Percentiles rank a stretch among this genome's conserved stretches.
Evolutionary conservation across 352 stramenopile genomes (phyloP).

Genomic region (Phytophthora palmivora): DNA sequence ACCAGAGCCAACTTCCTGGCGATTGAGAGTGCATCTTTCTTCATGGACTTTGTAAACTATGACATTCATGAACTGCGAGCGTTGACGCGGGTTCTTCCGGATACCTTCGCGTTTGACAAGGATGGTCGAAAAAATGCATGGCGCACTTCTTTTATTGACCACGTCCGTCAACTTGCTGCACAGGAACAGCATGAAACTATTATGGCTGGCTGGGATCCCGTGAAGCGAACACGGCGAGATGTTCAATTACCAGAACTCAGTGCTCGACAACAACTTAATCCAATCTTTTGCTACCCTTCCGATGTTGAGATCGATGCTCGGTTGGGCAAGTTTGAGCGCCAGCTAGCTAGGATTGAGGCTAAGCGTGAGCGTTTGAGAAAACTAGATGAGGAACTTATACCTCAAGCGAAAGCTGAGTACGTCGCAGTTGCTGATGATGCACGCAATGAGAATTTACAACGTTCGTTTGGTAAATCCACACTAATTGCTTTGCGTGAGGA

Average conservation of each 20-base stretch:
- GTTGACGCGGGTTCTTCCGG: conserved; percentile 54
- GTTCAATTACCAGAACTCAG: conserved; percentile 66
- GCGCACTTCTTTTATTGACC: conserved; percentile 68
- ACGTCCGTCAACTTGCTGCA: conserved; percentile 58
- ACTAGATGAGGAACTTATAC: conserved; percentile 62
- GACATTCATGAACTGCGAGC: conserved; percentile 77
- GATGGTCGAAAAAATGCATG: conserved; percentile 72
- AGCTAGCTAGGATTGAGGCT: conserved; percentile 50
- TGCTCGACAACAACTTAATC: conserved; percentile 67
- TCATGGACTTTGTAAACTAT: conserved; percentile 70
- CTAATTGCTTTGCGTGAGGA: conserved; percentile 72
- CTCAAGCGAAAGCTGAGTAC: conserved; percentile 79
- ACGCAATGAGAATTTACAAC: conserved; percentile 69
- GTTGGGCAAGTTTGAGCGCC: conserved; percentile 67
- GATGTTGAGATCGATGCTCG: conserved; percentile 66
- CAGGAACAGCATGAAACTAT: conserved; percentile 68
- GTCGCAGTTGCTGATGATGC: conserved; percentile 75
- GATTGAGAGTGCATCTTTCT: conserved; percentile 62
- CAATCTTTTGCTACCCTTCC: conserved; percentile 72
- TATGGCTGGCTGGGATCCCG: conserved; percentile 69
- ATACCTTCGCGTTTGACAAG: conserved; percentile 79
- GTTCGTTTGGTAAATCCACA: conserved; percentile 64
- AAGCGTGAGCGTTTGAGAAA: conserved; percentile 48
- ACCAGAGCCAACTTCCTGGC: conserved; percentile 75
- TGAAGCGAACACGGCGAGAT: conserved; percentile 44